Percentiles rank a stretch among this genome's conserved stretches.
Conservation (phyloP, 2,329 filamentous ascomycete genomes). For the Alternaria gansuensis region DNA sequence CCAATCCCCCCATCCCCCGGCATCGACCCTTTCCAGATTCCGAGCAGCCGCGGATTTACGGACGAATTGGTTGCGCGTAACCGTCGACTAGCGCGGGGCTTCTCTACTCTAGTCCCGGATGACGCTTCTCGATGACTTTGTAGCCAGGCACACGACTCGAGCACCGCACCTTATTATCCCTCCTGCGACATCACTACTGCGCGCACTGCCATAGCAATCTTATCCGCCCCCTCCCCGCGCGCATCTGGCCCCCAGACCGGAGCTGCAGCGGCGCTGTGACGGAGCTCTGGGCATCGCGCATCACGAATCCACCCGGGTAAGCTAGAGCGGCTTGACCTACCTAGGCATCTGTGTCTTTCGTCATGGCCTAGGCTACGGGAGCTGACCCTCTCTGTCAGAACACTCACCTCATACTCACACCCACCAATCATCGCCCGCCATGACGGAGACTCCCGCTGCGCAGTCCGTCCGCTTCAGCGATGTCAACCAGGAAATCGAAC, state of each 20-base stretch:
- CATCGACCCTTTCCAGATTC: conserved; percentile 1
- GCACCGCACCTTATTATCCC: conserved; percentile 7
- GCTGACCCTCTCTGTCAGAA: conserved; percentile 24
- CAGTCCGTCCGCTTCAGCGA: conserved; percentile 55
- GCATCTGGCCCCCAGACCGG: conserved; percentile 15
- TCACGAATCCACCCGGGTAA: conserved; percentile 27
- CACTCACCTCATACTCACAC: conserved; percentile 11
- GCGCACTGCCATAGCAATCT: conserved; percentile 3
- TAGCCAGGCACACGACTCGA: conserved; percentile 25
- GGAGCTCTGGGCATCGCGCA: conserved; percentile 20
- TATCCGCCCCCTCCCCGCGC: conserved; percentile 23
- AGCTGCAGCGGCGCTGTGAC: conserved; percentile 21
- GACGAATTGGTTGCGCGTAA: conserved; percentile 16
- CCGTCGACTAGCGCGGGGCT: conserved; percentile 25
- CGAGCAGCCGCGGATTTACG: conserved; percentile 20
- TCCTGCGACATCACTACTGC: conserved; percentile 14
- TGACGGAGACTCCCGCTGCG: conserved; percentile 36
- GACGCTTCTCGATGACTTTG: conserved; percentile 30
- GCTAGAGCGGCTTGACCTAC: conserved; percentile 32
- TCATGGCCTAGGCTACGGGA: conserved; percentile 27
- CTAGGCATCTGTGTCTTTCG: conserved; percentile 32
- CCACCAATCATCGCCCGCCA: conserved; percentile 26
- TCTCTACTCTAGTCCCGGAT: conserved; percentile 24
- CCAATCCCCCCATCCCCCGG: conserved; percentile 10
- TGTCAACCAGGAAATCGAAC: conserved; percentile 52